Percentiles rank a stretch among this genome's conserved stretches.
Evolutionary conservation across 2,329 filamentous ascomycete genomes (phyloP).

Genomic region (Lachnum nothofagi): DNA sequence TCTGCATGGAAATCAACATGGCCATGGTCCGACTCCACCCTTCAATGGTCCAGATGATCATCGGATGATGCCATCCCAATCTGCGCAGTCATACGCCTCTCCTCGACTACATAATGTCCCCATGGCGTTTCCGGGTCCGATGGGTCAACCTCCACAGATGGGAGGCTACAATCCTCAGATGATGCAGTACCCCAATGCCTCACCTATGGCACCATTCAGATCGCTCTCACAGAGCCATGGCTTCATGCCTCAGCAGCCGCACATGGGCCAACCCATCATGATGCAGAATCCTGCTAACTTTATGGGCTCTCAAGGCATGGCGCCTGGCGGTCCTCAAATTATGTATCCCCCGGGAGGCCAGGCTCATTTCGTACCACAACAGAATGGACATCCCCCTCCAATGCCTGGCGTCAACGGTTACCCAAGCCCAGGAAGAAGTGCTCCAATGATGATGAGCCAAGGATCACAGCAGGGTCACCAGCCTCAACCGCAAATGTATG

Average conservation of each 20-base stretch:
- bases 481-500: slow-evolving; percentile 54
- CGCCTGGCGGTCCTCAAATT: slow-evolving; percentile 64
- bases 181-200: slow-evolving; percentile 62
- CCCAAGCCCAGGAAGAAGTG: slow-evolving; percentile 79
- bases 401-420: slow-evolving; percentile 70
- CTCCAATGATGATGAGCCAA: slow-evolving; percentile 92
- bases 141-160: slow-evolving; percentile 65
- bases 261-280: slow-evolving; percentile 79
- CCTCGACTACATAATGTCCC: slow-evolving; percentile 69
- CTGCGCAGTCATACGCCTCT: slow-evolving; percentile 78
- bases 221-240: slow-evolving; percentile 68
- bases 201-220: slow-evolving; percentile 66
- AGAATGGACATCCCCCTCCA: slow-evolving; percentile 49
- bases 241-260: slow-evolving; percentile 66
- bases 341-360: slow-evolving; percentile 73
- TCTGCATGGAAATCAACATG: slow-evolving; percentile 68
- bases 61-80: slow-evolving; percentile 82
- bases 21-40: slow-evolving; percentile 57
- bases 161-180: slow-evolving; percentile 68
- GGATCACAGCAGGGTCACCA: slow-evolving; percentile 86
- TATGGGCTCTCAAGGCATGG: slow-evolving; percentile 69
- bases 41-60: slow-evolving; percentile 73
- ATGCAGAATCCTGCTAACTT: slow-evolving; percentile 69
- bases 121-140: slow-evolving; percentile 66
- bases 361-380: slow-evolving; percentile 58